Percentiles rank a stretch among this genome's conserved stretches.
These are phyloP conservation scores for Aspergillus uvarum DNA, from an alignment of 2,329 filamentous ascomycete species.

Conservation along the genomic window DNA sequence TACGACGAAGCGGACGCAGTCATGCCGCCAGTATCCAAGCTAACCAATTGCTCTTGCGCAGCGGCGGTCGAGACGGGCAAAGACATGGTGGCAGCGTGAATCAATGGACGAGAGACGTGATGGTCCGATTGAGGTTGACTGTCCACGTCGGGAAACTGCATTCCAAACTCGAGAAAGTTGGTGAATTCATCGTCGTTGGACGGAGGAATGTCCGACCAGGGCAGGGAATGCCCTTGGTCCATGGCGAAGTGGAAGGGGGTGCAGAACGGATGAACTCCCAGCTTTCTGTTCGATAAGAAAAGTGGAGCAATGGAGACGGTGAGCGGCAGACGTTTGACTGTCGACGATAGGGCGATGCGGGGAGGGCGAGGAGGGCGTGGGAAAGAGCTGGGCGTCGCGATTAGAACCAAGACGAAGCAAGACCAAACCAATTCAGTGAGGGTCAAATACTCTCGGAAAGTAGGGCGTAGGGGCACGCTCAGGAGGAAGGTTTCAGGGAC, in stretches of 20 bases:
- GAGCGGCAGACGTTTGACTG: neutral
- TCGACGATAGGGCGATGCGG: neutral
- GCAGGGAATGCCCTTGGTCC: conserved; percentile 37
- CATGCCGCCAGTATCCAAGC: conserved; percentile 31
- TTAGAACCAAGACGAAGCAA: neutral
- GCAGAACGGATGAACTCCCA: neutral
- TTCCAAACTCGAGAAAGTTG: conserved; percentile 50
- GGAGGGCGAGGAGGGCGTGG: too few relatives aligned
- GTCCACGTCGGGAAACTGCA: conserved; percentile 46
- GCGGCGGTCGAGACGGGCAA: conserved; percentile 33
- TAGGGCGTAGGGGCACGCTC: neutral
- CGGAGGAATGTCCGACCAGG: conserved; percentile 37
- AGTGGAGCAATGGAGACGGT: neutral
- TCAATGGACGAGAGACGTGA: conserved; percentile 34
- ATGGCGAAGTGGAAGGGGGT: conserved; percentile 22
- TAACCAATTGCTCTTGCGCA: conserved; percentile 26
- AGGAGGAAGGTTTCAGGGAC: neutral
- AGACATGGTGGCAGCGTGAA: conserved; percentile 34
- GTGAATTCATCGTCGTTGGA: conserved; percentile 50
- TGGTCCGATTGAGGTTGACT: conserved; percentile 39
- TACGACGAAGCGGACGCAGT: conserved; percentile 27
- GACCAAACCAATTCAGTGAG: neutral
- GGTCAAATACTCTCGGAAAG: neutral
- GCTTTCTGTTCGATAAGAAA: neutral
- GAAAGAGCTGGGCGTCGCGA: neutral